These are phyloP conservation scores for Penicillium janthinellum DNA, from an alignment of 2,329 filamentous ascomycete genomes.

Conservation along the genomic window DNA sequence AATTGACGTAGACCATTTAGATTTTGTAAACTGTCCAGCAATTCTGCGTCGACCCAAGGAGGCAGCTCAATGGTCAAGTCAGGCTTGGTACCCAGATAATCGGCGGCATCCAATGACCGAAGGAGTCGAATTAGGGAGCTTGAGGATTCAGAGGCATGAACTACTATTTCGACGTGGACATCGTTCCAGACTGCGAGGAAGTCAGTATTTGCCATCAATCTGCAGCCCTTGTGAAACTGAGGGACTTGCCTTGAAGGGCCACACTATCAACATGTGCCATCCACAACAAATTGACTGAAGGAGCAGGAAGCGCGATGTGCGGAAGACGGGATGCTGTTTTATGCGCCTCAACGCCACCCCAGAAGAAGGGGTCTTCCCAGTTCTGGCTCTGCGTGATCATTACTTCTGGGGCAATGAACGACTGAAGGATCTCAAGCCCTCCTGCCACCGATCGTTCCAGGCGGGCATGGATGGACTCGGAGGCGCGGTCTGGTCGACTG, in stretches of 20 bases:
- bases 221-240: neutral
- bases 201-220: neutral
- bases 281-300: conserved; percentile 69
- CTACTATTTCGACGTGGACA: conserved; percentile 75
- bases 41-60: conserved; percentile 64
- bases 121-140: conserved; percentile 77
- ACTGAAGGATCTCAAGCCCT: conserved; percentile 70
- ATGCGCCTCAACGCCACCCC: conserved; percentile 60
- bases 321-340: conserved; percentile 57
- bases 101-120: conserved; percentile 71
- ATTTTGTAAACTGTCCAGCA: conserved; percentile 62
- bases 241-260: conserved; percentile 63
- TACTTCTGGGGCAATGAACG: conserved; percentile 75
- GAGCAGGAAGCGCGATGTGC: conserved; percentile 72
- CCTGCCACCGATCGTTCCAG: conserved; percentile 66
- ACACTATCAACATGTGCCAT: conserved; percentile 73
- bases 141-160: conserved; percentile 73
- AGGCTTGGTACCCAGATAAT: conserved; percentile 72
- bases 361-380: conserved; percentile 70
- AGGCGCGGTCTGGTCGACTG: conserved; percentile 73
- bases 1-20: conserved; percentile 68
- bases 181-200: conserved; percentile 71
- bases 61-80: conserved; percentile 85
- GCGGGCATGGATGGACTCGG: conserved; percentile 68
- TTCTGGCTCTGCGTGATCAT: conserved; percentile 69